Base-by-base conservation (phyloP, 2,329 filamentous ascomycete species). In the Alternaria incomplexa region DNA sequence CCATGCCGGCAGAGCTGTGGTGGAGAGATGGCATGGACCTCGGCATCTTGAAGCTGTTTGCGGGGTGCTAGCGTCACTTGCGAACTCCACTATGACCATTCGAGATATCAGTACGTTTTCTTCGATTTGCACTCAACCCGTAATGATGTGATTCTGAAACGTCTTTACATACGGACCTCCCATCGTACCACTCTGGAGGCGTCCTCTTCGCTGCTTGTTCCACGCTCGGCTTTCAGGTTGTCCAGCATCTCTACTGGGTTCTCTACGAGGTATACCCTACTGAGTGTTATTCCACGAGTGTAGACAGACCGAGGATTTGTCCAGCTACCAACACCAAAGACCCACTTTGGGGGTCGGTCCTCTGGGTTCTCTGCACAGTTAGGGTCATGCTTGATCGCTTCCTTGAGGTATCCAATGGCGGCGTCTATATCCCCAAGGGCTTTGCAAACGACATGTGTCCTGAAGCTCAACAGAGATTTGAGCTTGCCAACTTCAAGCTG, bases 21-120 rank as follows among this genome's bases (percentile, higher is more conserved):
- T 55, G 58, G 61, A 64, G 63, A 63, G 65, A n/a, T 66, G 46
- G 43, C 56, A 50, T 51, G 61, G 61, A 69, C 70, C 70, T 71
- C 68, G 70, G 70, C 64, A 67, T 26, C 28, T 56, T 44, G 12
- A 17, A 25, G 20, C 10, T n/a, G 23, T n/a, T 58, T 62, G 60
- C 55, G 55, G 60, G 47, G 60, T 57, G 36, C 36, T 53, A 62
- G 60, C 55, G 60, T 23, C 23, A 43, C 20, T n/a, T 50, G 15
- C 48, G 26, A 10, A 36, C 48, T 23, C 28, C 12, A 36, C 48
- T 10, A 2, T 32, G 23, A 48, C 11, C 48, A 32, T 23, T n/a
- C 6, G 17, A n/a, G 12, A 51, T 51, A 10, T 11, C n/a, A 9
- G 36, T 40, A 17, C 36, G n/a, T 40, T 40, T 40, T 40, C 36